These are phyloP conservation scores for Schizophyllum commune DNA, from an alignment of 1,284 basidiomycete genomes.

Conservation along the genomic window DNA sequence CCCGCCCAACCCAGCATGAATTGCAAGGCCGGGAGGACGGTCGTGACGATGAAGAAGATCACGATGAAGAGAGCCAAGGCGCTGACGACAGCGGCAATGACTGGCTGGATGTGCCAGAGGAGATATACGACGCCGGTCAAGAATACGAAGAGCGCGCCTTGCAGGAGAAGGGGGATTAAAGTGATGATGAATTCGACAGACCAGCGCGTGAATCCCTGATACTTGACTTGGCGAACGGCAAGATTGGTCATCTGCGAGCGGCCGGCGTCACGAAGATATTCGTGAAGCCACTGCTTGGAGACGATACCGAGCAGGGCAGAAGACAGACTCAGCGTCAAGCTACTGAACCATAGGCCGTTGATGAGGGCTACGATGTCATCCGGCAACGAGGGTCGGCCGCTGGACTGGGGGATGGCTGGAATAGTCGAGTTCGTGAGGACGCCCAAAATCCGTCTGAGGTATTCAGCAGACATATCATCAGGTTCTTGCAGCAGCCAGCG, in stretches of 20 bases:
- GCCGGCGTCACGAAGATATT: slow-evolving; percentile 21
- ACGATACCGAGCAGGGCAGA: slow-evolving; percentile 35
- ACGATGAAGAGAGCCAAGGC: neutral
- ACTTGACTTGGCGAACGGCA: slow-evolving; percentile 23
- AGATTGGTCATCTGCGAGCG: neutral
- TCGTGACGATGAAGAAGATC: neutral
- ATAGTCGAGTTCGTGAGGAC: neutral
- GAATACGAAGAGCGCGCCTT: slow-evolving; percentile 33
- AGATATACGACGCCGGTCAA: slow-evolving; percentile 34
- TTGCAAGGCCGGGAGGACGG: neutral
- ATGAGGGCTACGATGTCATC: slow-evolving; percentile 8
- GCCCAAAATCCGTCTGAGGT: neutral
- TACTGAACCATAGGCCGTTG: slow-evolving; percentile 37
- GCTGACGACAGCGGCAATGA: neutral
- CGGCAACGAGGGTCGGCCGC: neutral
- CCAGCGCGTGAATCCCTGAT: slow-evolving; percentile 28
- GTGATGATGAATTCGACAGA: slow-evolving; percentile 30
- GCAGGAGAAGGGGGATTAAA: slow-evolving; percentile 33
- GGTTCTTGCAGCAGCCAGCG: slow-evolving; percentile 1
- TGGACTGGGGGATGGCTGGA: neutral
- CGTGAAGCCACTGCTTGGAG: slow-evolving; percentile 37
- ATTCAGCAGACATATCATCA: neutral
- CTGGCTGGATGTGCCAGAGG: slow-evolving; percentile 21
- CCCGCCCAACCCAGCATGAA: neutral
- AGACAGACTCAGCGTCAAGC: slow-evolving; percentile 31